Base-by-base conservation (phyloP, 108 stramenopile species). In the Pseudonitzschia multiseries region DNA sequence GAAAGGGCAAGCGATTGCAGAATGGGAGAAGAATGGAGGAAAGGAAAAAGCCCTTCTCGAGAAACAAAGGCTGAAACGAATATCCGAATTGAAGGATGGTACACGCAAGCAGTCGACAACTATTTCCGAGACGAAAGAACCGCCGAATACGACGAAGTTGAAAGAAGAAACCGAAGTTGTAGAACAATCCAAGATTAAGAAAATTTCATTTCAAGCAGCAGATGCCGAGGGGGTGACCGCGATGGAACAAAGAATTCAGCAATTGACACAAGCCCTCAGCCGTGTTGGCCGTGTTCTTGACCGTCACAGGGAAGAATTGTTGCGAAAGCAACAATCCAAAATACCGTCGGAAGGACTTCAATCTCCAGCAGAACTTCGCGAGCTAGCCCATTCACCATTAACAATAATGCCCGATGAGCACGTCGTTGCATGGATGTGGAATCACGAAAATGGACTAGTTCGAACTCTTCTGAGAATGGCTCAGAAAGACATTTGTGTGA, bases 231-330 rank as follows among this genome's bases (percentile, higher is more conserved):
- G 92, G n/a, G 72, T 82, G 32, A 84, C 84, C 57, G 89, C 94
- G 26, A 94, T 94, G 93, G 90, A 90, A 65, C 90, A 94, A 65
- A 81, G 93, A 20, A 91, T 94, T 68, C 93, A 94, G 61, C 89
- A 90, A 74, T 80, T 95, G 54, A 87, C 94, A 4, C 91, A 92
- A 54, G 80, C 87, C 27, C 75, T 95, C 22, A 88, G 86, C 57
- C 80, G 91, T 53, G 83, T 95, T 33, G 94, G 94, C 28, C 87
- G 94, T 73, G 91, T 93, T 65, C 81, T 95, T 48, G 89, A 91
- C 70, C 81, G 91, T 21, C 94, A 95, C 76, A 69, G 94, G 73
- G 89, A 93, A 67, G 65, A 65, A 53, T 20, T 56, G 10, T 21
- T 79, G 41, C 42, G 64, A 60, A 32, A 59, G 33, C 65, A 79